Evolutionary conservation across 2,329 filamentous ascomycete genomes (phyloP).

Genomic region (Sarocladiaceae sp.): DNA sequence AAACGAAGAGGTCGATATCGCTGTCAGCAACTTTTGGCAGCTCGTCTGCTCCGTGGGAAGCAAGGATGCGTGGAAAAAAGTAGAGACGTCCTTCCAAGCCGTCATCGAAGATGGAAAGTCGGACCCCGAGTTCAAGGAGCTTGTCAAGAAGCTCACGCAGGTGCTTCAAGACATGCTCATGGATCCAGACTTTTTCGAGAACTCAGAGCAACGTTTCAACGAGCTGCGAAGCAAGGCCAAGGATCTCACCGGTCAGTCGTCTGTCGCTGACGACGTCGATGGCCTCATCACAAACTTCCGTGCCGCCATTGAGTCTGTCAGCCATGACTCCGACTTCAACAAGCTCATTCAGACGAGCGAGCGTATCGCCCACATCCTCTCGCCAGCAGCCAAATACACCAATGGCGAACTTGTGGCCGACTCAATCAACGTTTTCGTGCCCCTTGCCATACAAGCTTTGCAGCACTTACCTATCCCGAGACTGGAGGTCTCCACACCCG

Average conservation of each 20-base stretch:
- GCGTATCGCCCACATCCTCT: slow-evolving; percentile 65
- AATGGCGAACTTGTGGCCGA: slow-evolving; percentile 72
- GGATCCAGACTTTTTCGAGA: slow-evolving; percentile 79
- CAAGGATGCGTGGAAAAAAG: slow-evolving; percentile 64
- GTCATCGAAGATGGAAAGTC: slow-evolving; percentile 68
- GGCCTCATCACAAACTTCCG: slow-evolving; percentile 63
- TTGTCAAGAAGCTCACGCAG: slow-evolving; percentile 67
- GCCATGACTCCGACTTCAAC: slow-evolving; percentile 65
- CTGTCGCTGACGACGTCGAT: slow-evolving; percentile 67
- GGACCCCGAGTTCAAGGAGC: slow-evolving; percentile 75
- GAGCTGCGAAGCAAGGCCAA: slow-evolving; percentile 48
- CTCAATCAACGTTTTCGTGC: slow-evolving; percentile 72
- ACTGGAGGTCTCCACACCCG: slow-evolving; percentile 77
- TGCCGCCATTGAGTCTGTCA: slow-evolving; percentile 59
- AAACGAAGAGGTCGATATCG: slow-evolving; percentile 69
- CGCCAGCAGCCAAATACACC: slow-evolving; percentile 53
- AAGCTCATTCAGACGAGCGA: slow-evolving; percentile 60
- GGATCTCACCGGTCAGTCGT: slow-evolving; percentile 60
- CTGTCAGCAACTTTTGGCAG: slow-evolving; percentile 73
- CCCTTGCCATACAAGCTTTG: slow-evolving; percentile 66
- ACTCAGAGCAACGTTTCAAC: slow-evolving; percentile 52
- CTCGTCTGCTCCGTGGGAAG: slow-evolving; percentile 77
- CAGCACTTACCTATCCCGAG: slow-evolving; percentile 88
- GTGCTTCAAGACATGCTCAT: slow-evolving; percentile 76
- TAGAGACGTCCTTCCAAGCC: slow-evolving; percentile 61